Conservation (phyloP, 108 stramenopile species). For the Pelagomonas calceolata region DNA sequence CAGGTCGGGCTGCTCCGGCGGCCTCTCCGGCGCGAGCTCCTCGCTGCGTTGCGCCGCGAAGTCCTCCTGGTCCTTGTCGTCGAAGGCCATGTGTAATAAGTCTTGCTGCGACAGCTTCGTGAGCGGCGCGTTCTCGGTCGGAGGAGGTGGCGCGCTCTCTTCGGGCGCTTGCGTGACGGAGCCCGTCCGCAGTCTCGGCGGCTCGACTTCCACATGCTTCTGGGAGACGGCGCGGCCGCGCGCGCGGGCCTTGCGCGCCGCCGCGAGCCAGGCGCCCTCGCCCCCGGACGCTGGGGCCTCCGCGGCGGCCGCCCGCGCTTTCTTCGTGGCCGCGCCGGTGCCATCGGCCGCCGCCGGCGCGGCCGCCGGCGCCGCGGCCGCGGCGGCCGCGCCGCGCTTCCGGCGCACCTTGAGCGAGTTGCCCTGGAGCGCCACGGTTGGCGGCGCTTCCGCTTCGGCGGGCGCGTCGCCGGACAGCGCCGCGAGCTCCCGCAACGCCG, state of each 20-base stretch:
- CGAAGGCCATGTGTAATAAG: conserved; percentile 31
- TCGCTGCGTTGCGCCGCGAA: not conserved
- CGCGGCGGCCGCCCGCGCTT: too few species aligned
- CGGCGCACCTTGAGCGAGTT: not conserved
- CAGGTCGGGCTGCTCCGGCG: not conserved
- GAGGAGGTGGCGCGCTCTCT: too few species aligned
- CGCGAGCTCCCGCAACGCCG: not conserved
- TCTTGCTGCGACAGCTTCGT: conserved; percentile 20
- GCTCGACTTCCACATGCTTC: too few species aligned
- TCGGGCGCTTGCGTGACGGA: too few species aligned
- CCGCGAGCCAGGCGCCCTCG: too few species aligned
- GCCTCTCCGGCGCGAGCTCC: conserved; percentile 29
- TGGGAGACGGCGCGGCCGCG: too few species aligned
- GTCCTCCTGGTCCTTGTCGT: conserved; percentile 13
- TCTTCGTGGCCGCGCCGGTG: too few species aligned
- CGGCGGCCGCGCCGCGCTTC: not conserved
- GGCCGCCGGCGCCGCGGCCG: not conserved
- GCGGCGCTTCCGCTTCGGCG: not conserved
- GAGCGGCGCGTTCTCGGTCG: too few species aligned
- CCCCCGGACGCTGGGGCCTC: too few species aligned
- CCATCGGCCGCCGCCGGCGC: too few species aligned
- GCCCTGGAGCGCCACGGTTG: not conserved
- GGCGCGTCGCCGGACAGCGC: not conserved
- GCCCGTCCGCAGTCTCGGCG: too few species aligned
- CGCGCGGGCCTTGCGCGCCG: too few species aligned